A percentile compares a stretch with the other conserved stretches of the same genome.
These are phyloP conservation scores for Fusarium falciforme DNA, from an alignment of 2,329 filamentous ascomycete species.

Conservation along the genomic window DNA sequence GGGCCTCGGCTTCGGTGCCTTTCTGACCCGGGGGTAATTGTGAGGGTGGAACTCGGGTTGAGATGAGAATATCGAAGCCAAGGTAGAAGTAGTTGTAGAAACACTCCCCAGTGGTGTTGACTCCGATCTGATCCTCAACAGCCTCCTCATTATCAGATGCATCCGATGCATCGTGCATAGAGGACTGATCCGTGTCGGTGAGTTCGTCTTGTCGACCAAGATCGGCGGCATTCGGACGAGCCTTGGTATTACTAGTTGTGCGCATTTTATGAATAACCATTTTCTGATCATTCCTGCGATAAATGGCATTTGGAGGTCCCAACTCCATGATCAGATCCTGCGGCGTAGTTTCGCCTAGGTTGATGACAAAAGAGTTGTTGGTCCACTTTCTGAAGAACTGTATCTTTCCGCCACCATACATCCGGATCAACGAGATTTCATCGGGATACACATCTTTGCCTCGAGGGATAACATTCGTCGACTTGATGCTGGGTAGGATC, in stretches of 20 bases:
- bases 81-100: slow-evolving; percentile 99
- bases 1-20: slow-evolving; percentile 35
- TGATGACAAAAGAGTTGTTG: slow-evolving; percentile 75
- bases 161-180: slow-evolving; percentile 76
- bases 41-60: slow-evolving; percentile 75
- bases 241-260: slow-evolving; percentile 62
- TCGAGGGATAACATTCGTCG: slow-evolving; percentile 74
- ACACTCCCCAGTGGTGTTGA: slow-evolving; percentile 74
- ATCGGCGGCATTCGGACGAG: slow-evolving; percentile 57
- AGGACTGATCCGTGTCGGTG: slow-evolving; percentile 81
- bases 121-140: slow-evolving; percentile 65
- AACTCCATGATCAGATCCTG: slow-evolving; percentile 93
- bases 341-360: slow-evolving; percentile 86
- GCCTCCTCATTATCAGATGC: slow-evolving; percentile 71
- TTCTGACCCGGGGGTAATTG: slow-evolving; percentile 63
- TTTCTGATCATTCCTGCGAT: slow-evolving; percentile 88
- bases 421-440: slow-evolving; percentile 83
- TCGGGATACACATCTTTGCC: slow-evolving; percentile 85
- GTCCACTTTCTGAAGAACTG: slow-evolving; percentile 81
- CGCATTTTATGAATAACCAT: slow-evolving; percentile 84
- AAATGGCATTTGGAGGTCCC: slow-evolving; percentile 93
- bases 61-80: slow-evolving; percentile 94
- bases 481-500: slow-evolving; percentile 78
- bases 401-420: slow-evolving; percentile 82
- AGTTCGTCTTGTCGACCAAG: slow-evolving; percentile 65